Evolutionary conservation across 2,329 filamentous ascomycete species (phyloP).

Genomic region (Fusarium goolgardi): DNA sequence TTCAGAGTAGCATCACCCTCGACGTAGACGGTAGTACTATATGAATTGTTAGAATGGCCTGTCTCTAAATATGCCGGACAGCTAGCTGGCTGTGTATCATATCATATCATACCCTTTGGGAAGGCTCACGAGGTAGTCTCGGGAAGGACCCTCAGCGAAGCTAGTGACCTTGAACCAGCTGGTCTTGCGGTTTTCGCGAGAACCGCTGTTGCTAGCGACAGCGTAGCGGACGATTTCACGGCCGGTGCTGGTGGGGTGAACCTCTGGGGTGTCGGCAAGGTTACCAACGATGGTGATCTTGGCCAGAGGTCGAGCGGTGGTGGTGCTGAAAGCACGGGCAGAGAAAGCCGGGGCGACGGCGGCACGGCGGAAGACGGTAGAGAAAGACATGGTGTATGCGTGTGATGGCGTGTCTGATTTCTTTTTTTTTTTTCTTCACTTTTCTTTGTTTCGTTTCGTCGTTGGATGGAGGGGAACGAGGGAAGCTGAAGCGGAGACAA

Average conservation of each 20-base stretch:
- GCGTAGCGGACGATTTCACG: slow-evolving; percentile 81
- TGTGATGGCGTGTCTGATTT: neutral
- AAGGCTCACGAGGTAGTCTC: slow-evolving; percentile 78
- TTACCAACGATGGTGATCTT: slow-evolving; percentile 89
- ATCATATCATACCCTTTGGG: slow-evolving; percentile 80
- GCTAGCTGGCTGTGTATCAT: neutral
- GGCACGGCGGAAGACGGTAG: slow-evolving; percentile 66
- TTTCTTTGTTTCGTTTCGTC: slow-evolving; percentile 10
- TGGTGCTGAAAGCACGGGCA: slow-evolving; percentile 81
- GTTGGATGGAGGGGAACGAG: slow-evolving; percentile 8
- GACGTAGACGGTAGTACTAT: slow-evolving; percentile 80
- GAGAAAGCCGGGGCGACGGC: slow-evolving; percentile 59
- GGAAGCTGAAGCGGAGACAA: slow-evolving; percentile 14
- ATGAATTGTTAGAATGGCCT: slow-evolving; percentile 26
- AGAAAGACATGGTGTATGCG: slow-evolving; percentile 56
- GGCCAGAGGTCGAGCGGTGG: slow-evolving; percentile 73
- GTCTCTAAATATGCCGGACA: neutral
- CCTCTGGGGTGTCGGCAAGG: slow-evolving; percentile 82
- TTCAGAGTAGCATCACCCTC: slow-evolving; percentile 83
- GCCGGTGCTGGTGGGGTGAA: slow-evolving; percentile 75
- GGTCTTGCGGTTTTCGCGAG: slow-evolving; percentile 76
- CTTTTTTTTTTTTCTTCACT: neutral
- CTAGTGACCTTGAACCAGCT: slow-evolving; percentile 87
- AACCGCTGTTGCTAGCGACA: slow-evolving; percentile 76
- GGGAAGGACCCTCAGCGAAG: slow-evolving; percentile 77